phyloP scores from a whole-genome alignment of 1,284 basidiomycete species.

The Melanopsichium pennsylvanicum region DNA sequence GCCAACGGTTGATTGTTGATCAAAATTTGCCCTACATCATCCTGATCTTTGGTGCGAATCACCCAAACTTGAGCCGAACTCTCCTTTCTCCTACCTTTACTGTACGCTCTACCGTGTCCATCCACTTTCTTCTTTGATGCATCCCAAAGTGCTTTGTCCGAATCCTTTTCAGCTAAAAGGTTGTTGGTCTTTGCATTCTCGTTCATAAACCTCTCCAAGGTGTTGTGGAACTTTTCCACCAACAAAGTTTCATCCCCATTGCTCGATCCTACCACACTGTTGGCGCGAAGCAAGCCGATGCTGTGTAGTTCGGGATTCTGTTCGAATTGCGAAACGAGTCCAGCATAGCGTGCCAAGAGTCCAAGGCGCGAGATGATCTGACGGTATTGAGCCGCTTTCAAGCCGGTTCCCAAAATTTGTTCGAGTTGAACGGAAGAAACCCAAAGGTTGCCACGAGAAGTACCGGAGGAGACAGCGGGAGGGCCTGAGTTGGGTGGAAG shows the following conservation, averaged over 20 bases:
- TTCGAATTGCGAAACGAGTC: constrained; percentile 64
- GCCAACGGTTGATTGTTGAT: constrained; percentile 83
- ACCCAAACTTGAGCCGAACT: constrained; percentile 79
- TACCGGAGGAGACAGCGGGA: constrained; percentile 17
- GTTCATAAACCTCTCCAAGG: constrained; percentile 50
- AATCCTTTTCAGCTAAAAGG: constrained; percentile 18
- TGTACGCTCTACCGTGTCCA: constrained; percentile 47
- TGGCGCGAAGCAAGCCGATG: too few species aligned
- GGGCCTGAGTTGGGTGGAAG: constrained; percentile 79
- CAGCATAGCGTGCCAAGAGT: constrained; percentile 76
- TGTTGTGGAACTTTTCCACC: constrained; percentile 36
- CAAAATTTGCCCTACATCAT: constrained; percentile 71
- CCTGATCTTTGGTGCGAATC: constrained; percentile 73
- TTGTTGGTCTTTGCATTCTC: constrained; percentile 34
- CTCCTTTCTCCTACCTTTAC: constrained; percentile 58
- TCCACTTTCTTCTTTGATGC: constrained; percentile 25
- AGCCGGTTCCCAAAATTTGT: constrained; percentile 71
- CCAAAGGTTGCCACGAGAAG: constrained; percentile 69
- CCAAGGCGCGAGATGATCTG: constrained; percentile 74
- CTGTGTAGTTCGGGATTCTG: neutral
- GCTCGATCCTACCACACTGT: too few species aligned
- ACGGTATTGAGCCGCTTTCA: constrained; percentile 79
- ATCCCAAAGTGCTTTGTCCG: constrained; percentile 22
- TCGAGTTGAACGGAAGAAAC: constrained; percentile 73
- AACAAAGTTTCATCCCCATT: constrained; percentile 6